A percentile compares a stretch with the other conserved stretches of the same genome.
phyloP scores from a whole-genome alignment of 805 yeast species.

The Dipodascus albidus region DNA sequence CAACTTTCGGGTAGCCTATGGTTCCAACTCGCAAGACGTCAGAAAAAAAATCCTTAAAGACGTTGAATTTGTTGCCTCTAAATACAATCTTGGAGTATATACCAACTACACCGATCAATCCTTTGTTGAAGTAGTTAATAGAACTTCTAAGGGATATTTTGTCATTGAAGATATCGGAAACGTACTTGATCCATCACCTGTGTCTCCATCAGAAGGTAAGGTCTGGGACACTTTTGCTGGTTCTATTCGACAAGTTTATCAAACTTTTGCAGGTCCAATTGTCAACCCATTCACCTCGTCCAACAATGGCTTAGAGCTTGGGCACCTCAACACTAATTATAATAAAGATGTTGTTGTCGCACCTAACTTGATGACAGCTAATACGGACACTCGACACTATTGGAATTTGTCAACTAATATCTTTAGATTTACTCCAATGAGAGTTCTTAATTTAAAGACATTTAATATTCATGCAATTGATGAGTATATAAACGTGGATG shows the following conservation, averaged over 20 bases:
- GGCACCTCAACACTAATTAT: constrained; percentile 19
- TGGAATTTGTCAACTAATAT: constrained; percentile 53
- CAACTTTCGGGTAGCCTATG: constrained; percentile 57
- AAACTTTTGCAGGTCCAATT: constrained; percentile 32
- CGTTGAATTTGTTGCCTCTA: constrained; percentile 33
- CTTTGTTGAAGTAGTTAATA: constrained; percentile 21
- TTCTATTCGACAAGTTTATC: constrained; percentile 48
- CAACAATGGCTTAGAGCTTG: constrained; percentile 5
- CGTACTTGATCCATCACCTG: constrained; percentile 39
- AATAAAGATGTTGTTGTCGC: constrained; percentile 33
- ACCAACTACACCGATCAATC: constrained; percentile 11
- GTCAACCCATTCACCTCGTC: constrained; percentile 8
- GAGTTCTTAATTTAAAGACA: constrained; percentile 10
- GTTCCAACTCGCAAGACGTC: constrained; percentile 36
- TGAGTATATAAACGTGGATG: constrained; percentile 42
- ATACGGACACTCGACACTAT: constrained; percentile 59
- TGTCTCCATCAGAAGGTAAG: constrained; percentile 33
- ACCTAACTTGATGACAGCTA: constrained; percentile 54
- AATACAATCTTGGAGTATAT: constrained; percentile 38
- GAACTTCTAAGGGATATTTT: background rate
- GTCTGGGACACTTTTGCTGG: constrained; percentile 53
- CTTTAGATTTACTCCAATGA: constrained; percentile 34
- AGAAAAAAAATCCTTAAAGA: constrained; percentile 28
- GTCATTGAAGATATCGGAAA: background rate
- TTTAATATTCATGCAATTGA: constrained; percentile 49